Percentiles rank a stretch among this genome's conserved stretches.
These are phyloP conservation scores for Recurvomyces mirabilis DNA, from an alignment of 495 filamentous ascomycete genomes.

Conservation along the genomic window DNA sequence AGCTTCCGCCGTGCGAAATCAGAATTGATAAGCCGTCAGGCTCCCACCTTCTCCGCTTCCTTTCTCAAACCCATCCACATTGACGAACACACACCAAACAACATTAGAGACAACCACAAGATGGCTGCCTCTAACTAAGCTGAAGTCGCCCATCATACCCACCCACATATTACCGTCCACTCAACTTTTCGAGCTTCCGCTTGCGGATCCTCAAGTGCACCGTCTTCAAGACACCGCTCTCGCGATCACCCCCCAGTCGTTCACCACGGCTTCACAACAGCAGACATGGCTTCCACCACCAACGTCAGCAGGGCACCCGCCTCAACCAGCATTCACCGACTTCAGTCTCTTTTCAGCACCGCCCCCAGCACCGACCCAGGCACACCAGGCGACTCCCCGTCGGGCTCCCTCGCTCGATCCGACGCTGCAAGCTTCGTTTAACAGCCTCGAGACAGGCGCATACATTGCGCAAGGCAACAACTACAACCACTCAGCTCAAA, in stretches of 20 bases:
- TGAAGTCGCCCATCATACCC: conserved; percentile 15
- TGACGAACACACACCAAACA: conserved; percentile 30
- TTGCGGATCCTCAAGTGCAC: conserved; percentile 45
- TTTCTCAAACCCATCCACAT: conserved; percentile 26
- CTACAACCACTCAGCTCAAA: conserved; percentile 5
- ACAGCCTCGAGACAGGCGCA: conserved; percentile 12
- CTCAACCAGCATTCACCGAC: conserved; percentile 32
- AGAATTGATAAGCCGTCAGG: too few species aligned
- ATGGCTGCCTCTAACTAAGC: conserved; percentile 43
- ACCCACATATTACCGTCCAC: conserved; percentile 17
- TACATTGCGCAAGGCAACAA: not conserved
- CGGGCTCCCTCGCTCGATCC: conserved; percentile 28
- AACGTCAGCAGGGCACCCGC: conserved; percentile 32
- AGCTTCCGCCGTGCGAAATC: too few species aligned
- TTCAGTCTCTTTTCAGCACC: conserved; percentile 34
- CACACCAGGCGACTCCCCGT: conserved; percentile 22
- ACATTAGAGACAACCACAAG: conserved; percentile 19
- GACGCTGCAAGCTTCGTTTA: conserved; percentile 32
- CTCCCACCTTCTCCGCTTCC: conserved; percentile 8
- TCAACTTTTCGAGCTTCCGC: conserved; percentile 29
- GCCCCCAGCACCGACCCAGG: conserved; percentile 23
- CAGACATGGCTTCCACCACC: conserved; percentile 53
- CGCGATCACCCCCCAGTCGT: conserved; percentile 47
- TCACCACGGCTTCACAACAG: conserved; percentile 53
- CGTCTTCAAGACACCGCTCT: conserved; percentile 34